Base-by-base conservation (phyloP, 306 rosid species). In the Phaseolus lunatus region DNA sequence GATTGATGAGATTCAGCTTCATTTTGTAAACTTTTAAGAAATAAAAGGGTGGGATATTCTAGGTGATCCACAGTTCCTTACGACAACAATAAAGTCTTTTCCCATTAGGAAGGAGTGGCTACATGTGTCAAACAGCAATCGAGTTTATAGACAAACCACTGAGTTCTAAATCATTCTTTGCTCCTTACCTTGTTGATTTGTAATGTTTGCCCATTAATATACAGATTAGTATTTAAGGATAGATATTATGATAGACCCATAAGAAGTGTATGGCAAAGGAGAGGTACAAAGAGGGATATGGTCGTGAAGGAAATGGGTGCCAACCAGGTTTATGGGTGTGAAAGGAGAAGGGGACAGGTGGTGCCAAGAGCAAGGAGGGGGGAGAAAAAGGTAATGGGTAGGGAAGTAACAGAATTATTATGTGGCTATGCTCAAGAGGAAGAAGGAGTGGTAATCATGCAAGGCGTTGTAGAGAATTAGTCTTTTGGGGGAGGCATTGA, bases 181-280 rank as follows among this genome's bases (percentile, higher is more conserved):
- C 27, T 59, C 20, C 14, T 31, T 29, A 31, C 7, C 44, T 15
- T 61, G 44, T 61, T 24, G 27, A 19, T 63, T 64, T 63, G 29
- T 57, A 47, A 4, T 31, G 52, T n/a, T 64, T 49, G 62, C 24
- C 49, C 72, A 31, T 41, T 57, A 43, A 58, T 27, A 26, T 52
- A 3, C 45, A 11, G 9, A 53, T 37, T 22, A 54, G 37, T 22
- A 72, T 72, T 75, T 33, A 16, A 8, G 80, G 20, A 29, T 47
- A 29, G 71, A 45, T 31, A 61, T 16, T 48, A 16, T 52, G 58
- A 52, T 19, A 52, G 58, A 7, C 4, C 56, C 9, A 50, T 50
- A 50, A 16, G 54, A 49, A 49, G 18, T 50, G 22, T 50, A n/a
- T 5, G 19, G 3, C 7, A 7, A 16, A 49, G 54, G 9, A 49